These are phyloP conservation scores for Royoungia palumana DNA, from an alignment of 768 basidiomycete genomes.

Conservation along the genomic window DNA sequence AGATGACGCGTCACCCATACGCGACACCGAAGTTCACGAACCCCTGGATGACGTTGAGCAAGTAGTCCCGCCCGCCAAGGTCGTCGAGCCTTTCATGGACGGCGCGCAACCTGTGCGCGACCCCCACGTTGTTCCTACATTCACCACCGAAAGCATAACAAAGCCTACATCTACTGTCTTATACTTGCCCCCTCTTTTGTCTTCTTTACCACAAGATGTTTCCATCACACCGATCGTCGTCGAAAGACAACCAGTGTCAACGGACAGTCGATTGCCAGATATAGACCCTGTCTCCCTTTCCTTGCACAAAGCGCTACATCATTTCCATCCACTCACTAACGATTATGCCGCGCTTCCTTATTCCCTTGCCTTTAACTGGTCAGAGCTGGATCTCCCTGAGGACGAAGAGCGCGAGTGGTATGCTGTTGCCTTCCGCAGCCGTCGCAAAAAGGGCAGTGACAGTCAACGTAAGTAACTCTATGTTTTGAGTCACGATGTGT, in stretches of 20 bases:
- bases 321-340: slow-evolving; percentile 57
- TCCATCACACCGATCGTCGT: slow-evolving; percentile 23
- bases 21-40: slow-evolving; percentile 29
- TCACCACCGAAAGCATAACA: slow-evolving; percentile 37
- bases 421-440: slow-evolving; percentile 84
- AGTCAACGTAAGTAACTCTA: slow-evolving; percentile 48
- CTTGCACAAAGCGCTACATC: slow-evolving; percentile 81
- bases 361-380: slow-evolving; percentile 85
- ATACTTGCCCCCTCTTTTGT: slow-evolving; percentile 83
- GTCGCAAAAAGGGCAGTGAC: slow-evolving; percentile 68
- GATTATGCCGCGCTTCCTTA: slow-evolving; percentile 69
- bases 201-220: slow-evolving; percentile 57
- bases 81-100: neutral
- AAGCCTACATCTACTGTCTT: slow-evolving; percentile 51
- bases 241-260: slow-evolving; percentile 47
- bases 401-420: slow-evolving; percentile 88
- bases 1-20: neutral
- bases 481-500: neutral
- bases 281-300: slow-evolving; percentile 85
- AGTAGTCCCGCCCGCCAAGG: too few relatives aligned
- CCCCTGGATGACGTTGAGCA: slow-evolving; percentile 33
- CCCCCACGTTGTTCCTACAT: slow-evolving; percentile 56
- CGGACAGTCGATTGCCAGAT: slow-evolving; percentile 74
- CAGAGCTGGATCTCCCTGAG: slow-evolving; percentile 58
- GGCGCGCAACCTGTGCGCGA: slow-evolving; percentile 30